Base-by-base conservation (phyloP, 176 grass and related monocot species). In the Pontederia paniculata region DNA sequence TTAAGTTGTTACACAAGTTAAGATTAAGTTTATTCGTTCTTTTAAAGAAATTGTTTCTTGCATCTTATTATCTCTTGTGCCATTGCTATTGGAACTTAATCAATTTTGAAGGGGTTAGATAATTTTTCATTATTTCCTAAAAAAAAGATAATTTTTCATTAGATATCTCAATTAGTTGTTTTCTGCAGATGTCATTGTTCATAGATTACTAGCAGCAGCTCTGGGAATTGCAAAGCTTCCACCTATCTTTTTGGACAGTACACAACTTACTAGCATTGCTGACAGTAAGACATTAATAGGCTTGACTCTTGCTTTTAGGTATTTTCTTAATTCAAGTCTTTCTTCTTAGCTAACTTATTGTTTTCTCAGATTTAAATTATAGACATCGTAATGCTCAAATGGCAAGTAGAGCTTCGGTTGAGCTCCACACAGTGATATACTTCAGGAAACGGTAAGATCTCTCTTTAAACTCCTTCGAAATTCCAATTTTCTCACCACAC, bases 301-400 rank as follows among this genome's bases (percentile, higher is more conserved):
- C 15, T 14, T 47, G 7, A 2, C 46, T 22, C 14, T 23, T 22
- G 17, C 23, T 23, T 53, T 69, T 28, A 56, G 54, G 15, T 19
- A 42, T 23, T 49, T 55, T 73, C 28, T 18, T 25, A 11, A 15
- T 28, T 0, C 20, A 48, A 15, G 12, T n/a, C 6, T 12, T 15
- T 13, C 28, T 53, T 43, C 17, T 21, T 8, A 15, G 14, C 16
- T 21, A 63, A 65, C 44, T 74, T 70, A 17, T 16, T 49, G 52
- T 64, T 37, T 12, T 79, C 60, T 48, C 69, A 97, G 93, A 88
- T 58, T 77, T 97, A 66, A 97, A 90, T 74, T 79, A 84, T 75
- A 81, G 93, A 45, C 93, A 97, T 48, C 71, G 93, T 63, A 97
- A 97, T 84, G 93, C 86, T 41, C 93, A 97, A 64, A 97, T 97